phyloP scores from a whole-genome alignment of 306 rosid species.

The Lablab purpureus region DNA sequence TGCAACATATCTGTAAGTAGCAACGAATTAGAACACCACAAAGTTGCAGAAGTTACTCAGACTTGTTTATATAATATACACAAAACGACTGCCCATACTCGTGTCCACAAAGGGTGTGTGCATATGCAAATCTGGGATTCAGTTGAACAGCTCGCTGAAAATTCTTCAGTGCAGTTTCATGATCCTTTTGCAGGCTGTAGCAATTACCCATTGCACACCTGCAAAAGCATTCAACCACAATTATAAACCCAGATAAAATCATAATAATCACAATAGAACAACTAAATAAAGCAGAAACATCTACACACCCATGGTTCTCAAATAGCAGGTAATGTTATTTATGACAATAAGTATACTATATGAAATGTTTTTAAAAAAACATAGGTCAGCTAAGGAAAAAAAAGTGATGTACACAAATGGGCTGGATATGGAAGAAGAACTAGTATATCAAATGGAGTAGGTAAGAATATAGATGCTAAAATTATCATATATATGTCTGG shows the following conservation, averaged over 20 bases:
- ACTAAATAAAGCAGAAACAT: constrained; percentile 23
- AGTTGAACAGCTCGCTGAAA: constrained; percentile 97
- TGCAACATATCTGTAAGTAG: constrained; percentile 74
- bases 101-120: constrained; percentile 99
- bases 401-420: constrained; percentile 1
- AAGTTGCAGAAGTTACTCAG: constrained; percentile 22
- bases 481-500: constrained; percentile 22
- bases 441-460: constrained; percentile 18
- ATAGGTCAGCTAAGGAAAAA: constrained; percentile 25
- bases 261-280: constrained; percentile 23
- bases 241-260: constrained; percentile 25
- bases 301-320: neutral
- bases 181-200: constrained; percentile 67
- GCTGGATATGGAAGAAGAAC: constrained; percentile 20
- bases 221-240: constrained; percentile 43
- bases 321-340: constrained; percentile 16
- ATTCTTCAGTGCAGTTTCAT: constrained; percentile 72
- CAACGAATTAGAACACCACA: constrained; percentile 42
- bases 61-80: neutral
- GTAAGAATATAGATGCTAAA: neutral
- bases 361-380: constrained; percentile 9
- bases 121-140: constrained; percentile 92
- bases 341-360: neutral
- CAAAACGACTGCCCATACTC: constrained; percentile 66
- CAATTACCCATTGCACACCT: constrained; percentile 70